Conservation (phyloP, 2,329 filamentous ascomycete species). For the Emergomyces orientalis region DNA sequence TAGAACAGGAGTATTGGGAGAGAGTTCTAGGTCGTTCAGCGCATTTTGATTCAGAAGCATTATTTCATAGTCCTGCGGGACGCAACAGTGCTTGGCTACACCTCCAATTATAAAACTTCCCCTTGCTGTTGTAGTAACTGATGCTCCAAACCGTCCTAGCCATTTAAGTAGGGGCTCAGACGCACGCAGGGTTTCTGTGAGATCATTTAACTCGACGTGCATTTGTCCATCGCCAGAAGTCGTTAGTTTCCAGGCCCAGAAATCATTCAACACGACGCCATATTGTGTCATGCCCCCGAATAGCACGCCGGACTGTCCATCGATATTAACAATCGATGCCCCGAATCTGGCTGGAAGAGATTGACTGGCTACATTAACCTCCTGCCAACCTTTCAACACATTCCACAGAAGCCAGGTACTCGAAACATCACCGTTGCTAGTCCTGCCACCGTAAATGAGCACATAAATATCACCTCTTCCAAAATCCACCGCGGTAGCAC, state of each 20-base stretch:
- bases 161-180: constrained; percentile 24
- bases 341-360: constrained; percentile 47
- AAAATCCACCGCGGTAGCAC: constrained; percentile 43
- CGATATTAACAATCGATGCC: constrained; percentile 38
- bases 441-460: constrained; percentile 56
- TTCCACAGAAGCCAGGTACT: constrained; percentile 48
- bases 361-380: constrained; percentile 27
- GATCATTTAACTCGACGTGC: constrained; percentile 21
- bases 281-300: constrained; percentile 61
- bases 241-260: constrained; percentile 56
- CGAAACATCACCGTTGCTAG: constrained; percentile 41
- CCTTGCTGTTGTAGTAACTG: constrained; percentile 37
- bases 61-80: constrained; percentile 46
- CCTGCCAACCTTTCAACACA: constrained; percentile 43
- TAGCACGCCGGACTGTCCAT: constrained; percentile 50
- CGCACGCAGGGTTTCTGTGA: constrained; percentile 19
- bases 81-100: constrained; percentile 31
- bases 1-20: constrained; percentile 20
- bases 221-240: constrained; percentile 27
- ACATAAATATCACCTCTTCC: constrained; percentile 34
- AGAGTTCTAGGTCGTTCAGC: constrained; percentile 17
- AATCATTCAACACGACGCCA: constrained; percentile 53
- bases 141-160: constrained; percentile 44
- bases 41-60: constrained; percentile 29
- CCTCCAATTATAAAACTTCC: constrained; percentile 47